Percentiles rank a stretch among this genome's conserved stretches.
These are phyloP conservation scores for Mortierella sp. DNA, from an alignment of 371 early-diverging fungal species.

Conservation along the genomic window DNA sequence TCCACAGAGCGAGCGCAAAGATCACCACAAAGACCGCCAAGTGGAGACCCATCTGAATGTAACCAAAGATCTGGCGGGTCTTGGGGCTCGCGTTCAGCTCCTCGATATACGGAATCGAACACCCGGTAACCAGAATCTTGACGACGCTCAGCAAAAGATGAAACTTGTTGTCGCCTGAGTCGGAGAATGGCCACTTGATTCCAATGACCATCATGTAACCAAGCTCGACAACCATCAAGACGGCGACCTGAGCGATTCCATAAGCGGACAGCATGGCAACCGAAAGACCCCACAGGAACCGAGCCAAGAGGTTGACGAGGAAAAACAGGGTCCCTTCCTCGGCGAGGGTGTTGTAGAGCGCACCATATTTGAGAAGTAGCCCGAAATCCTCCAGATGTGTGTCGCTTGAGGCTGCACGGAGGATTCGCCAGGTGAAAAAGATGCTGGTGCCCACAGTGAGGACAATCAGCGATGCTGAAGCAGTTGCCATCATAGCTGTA, in stretches of 20 bases:
- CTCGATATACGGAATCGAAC: constrained; percentile 41
- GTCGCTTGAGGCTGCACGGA: constrained; percentile 23
- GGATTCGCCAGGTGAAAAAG: constrained; percentile 45
- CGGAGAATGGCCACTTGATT: constrained; percentile 49
- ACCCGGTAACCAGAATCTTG: constrained; percentile 41
- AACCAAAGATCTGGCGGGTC: constrained; percentile 40
- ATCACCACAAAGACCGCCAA: constrained; percentile 43
- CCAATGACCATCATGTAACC: constrained; percentile 53
- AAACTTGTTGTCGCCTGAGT: constrained; percentile 53
- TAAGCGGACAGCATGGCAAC: constrained; percentile 50
- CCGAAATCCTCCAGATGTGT: constrained; percentile 60
- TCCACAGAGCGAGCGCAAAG: constrained; percentile 52
- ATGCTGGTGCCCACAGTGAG: constrained; percentile 34
- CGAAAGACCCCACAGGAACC: constrained; percentile 51
- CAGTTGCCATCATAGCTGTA: constrained; percentile 34
- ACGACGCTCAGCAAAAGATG: constrained; percentile 35
- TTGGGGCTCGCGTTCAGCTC: constrained; percentile 18
- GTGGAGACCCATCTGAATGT: constrained; percentile 50
- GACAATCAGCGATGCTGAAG: constrained; percentile 34
- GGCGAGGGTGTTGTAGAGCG: constrained; percentile 65
- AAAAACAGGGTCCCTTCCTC: constrained; percentile 66
- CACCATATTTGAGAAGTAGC: constrained; percentile 63
- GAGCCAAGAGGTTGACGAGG: constrained; percentile 54
- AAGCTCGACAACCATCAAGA: constrained; percentile 44
- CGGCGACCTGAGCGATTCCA: constrained; percentile 44